Evolutionary conservation across 768 basidiomycete genomes (phyloP).

Genomic region (Tubosaeta sp.): DNA sequence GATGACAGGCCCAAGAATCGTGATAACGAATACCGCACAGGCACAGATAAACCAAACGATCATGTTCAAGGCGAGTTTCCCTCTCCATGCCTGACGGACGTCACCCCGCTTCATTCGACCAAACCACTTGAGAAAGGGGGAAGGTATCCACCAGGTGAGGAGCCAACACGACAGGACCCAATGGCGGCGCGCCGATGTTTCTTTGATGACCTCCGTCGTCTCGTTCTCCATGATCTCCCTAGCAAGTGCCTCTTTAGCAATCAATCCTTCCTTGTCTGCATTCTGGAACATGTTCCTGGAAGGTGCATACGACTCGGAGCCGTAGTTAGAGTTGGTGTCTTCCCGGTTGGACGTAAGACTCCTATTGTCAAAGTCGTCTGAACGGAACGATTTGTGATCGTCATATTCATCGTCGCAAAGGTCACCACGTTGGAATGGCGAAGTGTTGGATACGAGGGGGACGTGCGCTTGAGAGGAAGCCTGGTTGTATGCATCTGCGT

Average conservation of each 20-base stretch:
- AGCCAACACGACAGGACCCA: slow-evolving; percentile 90
- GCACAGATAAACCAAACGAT: slow-evolving; percentile 93
- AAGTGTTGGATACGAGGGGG: slow-evolving; percentile 80
- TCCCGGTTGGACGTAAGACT: slow-evolving; percentile 77
- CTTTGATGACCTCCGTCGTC: slow-evolving; percentile 82
- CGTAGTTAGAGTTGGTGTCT: slow-evolving; percentile 76
- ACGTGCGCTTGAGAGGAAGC: slow-evolving; percentile 61
- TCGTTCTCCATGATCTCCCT: slow-evolving; percentile 87
- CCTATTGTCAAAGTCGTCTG: slow-evolving; percentile 76
- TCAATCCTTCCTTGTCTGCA: slow-evolving; percentile 64
- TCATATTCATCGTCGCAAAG: slow-evolving; percentile 77
- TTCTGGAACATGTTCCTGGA: slow-evolving; percentile 95
- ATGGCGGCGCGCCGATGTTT: slow-evolving; percentile 70
- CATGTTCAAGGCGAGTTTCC: slow-evolving; percentile 92
- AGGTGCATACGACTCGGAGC: slow-evolving; percentile 91
- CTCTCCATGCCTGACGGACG: slow-evolving; percentile 94
- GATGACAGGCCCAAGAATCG: slow-evolving; percentile 79
- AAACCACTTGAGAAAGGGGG: slow-evolving; percentile 56
- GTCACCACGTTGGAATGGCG: slow-evolving; percentile 75
- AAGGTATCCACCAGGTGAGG: slow-evolving; percentile 91
- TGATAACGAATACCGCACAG: slow-evolving; percentile 91
- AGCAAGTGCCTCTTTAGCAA: slow-evolving; percentile 80
- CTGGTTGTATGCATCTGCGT: slow-evolving; percentile 49
- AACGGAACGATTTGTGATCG: slow-evolving; percentile 66
- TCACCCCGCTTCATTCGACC: slow-evolving; percentile 95